Conservation (phyloP, 192 early-diverging fungal genomes). For the Rhizophagus clarus region DNA sequence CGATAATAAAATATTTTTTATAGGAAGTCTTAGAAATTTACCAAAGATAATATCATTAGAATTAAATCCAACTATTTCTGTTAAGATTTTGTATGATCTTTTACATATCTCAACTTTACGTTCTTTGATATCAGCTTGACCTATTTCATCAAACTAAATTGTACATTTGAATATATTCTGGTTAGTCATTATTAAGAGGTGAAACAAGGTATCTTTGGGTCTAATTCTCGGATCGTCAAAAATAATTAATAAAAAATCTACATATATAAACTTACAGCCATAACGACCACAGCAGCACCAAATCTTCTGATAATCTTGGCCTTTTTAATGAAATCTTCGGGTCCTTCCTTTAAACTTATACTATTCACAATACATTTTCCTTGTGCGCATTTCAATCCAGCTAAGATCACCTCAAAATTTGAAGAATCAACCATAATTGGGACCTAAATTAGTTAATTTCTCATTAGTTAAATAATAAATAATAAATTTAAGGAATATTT, state of each 20-base stretch:
- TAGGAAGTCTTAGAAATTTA: conserved; percentile 16
- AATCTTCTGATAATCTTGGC: conserved; percentile 86
- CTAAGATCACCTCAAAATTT: conserved; percentile 96
- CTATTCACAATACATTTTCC: conserved; percentile 99
- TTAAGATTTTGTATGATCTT: conserved; percentile 88
- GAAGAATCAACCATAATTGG: conserved; percentile 97
- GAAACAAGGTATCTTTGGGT: too few species aligned
- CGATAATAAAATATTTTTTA: neutral
- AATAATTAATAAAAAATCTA: neutral
- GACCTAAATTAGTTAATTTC: conserved; percentile 42
- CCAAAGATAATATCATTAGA: conserved; percentile 80
- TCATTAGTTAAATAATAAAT: neutral
- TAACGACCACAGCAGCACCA: conserved; percentile 94
- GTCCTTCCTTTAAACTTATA: conserved; percentile 94
- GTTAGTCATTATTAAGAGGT: neutral
- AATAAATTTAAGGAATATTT: neutral
- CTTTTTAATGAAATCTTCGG: conserved; percentile 89
- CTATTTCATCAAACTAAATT: conserved; percentile 87
- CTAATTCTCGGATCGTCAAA: too few species aligned
- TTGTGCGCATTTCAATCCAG: conserved; percentile 93
- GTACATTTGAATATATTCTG: too few species aligned
- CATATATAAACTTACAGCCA: conserved; percentile 70
- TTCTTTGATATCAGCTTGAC: conserved; percentile 83
- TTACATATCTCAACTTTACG: conserved; percentile 90
- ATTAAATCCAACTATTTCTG: conserved; percentile 82